Evolutionary conservation across 805 yeast species (phyloP).

Genomic region (Suhomyces pyralidae): DNA sequence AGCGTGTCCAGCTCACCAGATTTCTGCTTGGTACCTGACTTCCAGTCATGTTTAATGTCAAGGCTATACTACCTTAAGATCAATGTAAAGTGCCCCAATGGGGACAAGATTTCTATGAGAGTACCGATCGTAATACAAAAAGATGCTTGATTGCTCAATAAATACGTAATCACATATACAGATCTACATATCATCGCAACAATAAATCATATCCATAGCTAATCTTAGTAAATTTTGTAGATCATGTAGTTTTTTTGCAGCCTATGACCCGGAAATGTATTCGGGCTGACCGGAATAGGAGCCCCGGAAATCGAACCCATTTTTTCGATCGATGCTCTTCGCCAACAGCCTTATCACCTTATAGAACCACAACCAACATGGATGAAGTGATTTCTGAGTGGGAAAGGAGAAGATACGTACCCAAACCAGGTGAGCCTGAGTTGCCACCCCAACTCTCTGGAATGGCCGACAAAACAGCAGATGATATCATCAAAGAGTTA

Average conservation of each 20-base stretch:
- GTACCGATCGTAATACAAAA: constrained; percentile 28
- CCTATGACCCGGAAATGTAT: background rate
- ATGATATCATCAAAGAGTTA: constrained; percentile 72
- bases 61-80: constrained; percentile 33
- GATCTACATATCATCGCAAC: background rate
- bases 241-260: background rate
- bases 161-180: background rate
- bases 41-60: constrained; percentile 35
- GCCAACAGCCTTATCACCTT: background rate
- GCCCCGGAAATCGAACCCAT: background rate
- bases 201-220: background rate
- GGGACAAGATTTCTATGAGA: constrained; percentile 21
- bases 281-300: background rate
- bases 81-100: constrained; percentile 21
- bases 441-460: constrained; percentile 82
- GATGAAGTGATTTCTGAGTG: constrained; percentile 27
- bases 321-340: background rate
- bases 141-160: background rate
- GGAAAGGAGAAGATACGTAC: constrained; percentile 40
- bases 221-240: background rate
- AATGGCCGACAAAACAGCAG: constrained; percentile 59
- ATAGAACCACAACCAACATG: background rate
- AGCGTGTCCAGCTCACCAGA: constrained; percentile 16
- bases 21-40: constrained; percentile 37
- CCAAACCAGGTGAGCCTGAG: constrained; percentile 60